A percentile compares a stretch with the other conserved stretches of the same genome.
These are phyloP conservation scores for Senna tora DNA, from an alignment of 306 rosid genomes.

Conservation along the genomic window DNA sequence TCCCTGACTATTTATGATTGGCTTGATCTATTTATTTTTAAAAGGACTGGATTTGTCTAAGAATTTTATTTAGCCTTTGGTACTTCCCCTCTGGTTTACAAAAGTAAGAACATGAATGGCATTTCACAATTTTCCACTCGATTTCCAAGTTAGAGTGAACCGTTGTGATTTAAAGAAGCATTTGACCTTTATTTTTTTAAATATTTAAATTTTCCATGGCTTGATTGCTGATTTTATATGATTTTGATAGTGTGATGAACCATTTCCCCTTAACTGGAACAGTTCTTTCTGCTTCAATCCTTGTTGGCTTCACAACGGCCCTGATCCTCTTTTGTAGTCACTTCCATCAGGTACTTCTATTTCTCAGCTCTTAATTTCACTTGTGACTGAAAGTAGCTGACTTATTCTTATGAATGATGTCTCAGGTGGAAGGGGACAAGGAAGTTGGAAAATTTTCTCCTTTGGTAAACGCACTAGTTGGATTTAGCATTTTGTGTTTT, in stretches of 20 bases:
- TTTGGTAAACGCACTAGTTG: slow-evolving; percentile 53
- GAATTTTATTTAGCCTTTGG: neutral
- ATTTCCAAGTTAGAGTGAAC: neutral
- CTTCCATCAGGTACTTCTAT: slow-evolving; percentile 76
- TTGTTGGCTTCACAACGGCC: slow-evolving; percentile 84
- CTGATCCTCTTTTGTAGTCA: slow-evolving; percentile 91
- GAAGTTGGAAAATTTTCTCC: slow-evolving; percentile 91
- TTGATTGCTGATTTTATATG: slow-evolving; percentile 40
- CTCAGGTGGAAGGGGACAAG: slow-evolving; percentile 74
- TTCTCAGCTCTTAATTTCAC: slow-evolving; percentile 23
- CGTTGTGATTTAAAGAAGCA: neutral
- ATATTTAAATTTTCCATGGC: slow-evolving; percentile 32
- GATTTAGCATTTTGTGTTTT: slow-evolving; percentile 17
- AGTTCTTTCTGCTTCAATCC: slow-evolving; percentile 74
- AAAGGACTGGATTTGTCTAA: neutral
- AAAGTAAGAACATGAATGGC: neutral
- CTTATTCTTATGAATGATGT: slow-evolving; percentile 12
- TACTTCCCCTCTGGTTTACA: neutral
- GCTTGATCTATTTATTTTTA: neutral
- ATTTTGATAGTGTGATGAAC: slow-evolving; percentile 53
- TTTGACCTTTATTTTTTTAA: neutral
- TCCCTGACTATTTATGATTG: neutral
- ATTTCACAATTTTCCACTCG: neutral
- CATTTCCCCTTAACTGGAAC: slow-evolving; percentile 56
- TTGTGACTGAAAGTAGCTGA: slow-evolving; percentile 33